phyloP scores from a whole-genome alignment of 257 asterid species.

The Handroanthus guayacan region DNA sequence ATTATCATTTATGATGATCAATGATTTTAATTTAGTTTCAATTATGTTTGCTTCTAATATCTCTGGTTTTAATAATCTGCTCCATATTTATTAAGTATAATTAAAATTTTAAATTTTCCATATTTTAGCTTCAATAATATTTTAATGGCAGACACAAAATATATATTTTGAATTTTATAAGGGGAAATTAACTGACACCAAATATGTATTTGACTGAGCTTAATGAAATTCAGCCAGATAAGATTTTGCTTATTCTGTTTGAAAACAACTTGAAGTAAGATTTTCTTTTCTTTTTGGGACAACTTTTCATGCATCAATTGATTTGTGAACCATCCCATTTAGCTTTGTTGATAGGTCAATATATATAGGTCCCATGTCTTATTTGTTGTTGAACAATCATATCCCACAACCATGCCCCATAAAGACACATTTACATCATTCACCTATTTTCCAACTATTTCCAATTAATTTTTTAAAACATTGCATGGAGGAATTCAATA shows the following conservation, averaged over 20 bases:
- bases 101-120: no score
- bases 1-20: no score
- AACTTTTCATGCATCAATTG: slow-evolving; percentile 14
- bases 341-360: slow-evolving; percentile 43
- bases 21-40: no score
- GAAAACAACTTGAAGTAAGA: slow-evolving; percentile 30
- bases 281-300: slow-evolving; percentile 37
- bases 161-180: neutral
- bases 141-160: neutral
- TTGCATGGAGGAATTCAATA: neutral
- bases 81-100: no score
- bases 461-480: neutral
- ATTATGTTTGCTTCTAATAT: no score
- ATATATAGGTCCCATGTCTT: slow-evolving; percentile 36
- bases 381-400: slow-evolving; percentile 54
- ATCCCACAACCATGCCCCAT: slow-evolving; percentile 41
- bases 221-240: neutral
- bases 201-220: neutral
- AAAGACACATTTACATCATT: slow-evolving; percentile 23
- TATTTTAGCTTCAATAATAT: no score
- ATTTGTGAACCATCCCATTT: slow-evolving; percentile 37
- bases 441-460: slow-evolving; percentile 12
- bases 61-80: no score
- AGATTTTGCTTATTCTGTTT: slow-evolving; percentile 45
- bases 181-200: neutral